phyloP scores from a whole-genome alignment of 306 rosid species.

The Ochetophila trinervis region DNA sequence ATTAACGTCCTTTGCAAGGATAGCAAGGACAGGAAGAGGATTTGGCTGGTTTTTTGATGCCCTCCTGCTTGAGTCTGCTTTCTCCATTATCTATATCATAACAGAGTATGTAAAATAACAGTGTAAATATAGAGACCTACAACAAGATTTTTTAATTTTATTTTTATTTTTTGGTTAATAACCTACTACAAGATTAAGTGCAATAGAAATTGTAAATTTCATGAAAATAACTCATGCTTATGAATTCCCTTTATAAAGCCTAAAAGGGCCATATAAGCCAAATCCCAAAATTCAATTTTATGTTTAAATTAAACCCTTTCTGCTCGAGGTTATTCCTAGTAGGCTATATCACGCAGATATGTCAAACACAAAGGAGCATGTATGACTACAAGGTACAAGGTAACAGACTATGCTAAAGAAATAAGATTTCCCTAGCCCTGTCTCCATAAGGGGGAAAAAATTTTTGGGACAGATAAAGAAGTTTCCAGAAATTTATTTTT shows the following conservation, averaged over 20 bases:
- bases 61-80: slow-evolving; percentile 95
- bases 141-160: too few species aligned
- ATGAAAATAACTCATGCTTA: too few species aligned
- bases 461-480: too few species aligned
- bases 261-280: background rate
- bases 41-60: slow-evolving; percentile 85
- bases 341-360: too few species aligned
- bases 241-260: too few species aligned
- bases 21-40: slow-evolving; percentile 83
- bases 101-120: slow-evolving; percentile 20
- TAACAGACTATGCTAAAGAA: background rate
- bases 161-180: too few species aligned
- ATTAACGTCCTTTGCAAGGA: slow-evolving; percentile 94
- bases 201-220: slow-evolving; percentile 5
- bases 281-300: background rate
- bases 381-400: background rate
- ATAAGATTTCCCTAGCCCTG: background rate
- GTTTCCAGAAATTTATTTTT: too few species aligned
- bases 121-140: background rate
- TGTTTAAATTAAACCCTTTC: background rate
- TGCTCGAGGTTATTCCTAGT: background rate
- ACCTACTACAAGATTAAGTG: background rate
- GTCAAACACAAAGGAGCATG: too few species aligned
- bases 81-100: slow-evolving; percentile 82
- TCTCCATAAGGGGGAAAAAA: too few species aligned